Conservation (phyloP, 1,139 yeast species). For the Torulaspora globosa region DNA sequence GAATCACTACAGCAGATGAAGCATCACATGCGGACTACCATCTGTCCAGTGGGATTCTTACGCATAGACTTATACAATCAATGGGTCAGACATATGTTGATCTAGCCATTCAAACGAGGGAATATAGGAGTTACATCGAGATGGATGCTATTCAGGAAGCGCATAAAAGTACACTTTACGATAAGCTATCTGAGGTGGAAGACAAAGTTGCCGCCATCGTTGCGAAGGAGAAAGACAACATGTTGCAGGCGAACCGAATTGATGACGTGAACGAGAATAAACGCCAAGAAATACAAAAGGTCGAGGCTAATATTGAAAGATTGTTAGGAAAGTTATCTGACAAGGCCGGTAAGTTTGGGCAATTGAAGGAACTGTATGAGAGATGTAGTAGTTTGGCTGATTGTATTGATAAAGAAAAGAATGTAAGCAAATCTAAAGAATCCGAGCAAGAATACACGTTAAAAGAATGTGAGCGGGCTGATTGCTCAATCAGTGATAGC, state of each 20-base stretch:
- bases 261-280: slow-evolving; percentile 40
- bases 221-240: slow-evolving; percentile 17
- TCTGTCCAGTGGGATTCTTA: slow-evolving; percentile 40
- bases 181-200: slow-evolving; percentile 23
- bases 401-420: slow-evolving; percentile 41
- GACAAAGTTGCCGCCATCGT: slow-evolving; percentile 21
- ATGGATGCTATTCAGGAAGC: slow-evolving; percentile 25
- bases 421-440: slow-evolving; percentile 40
- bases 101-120: slow-evolving; percentile 31
- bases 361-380: slow-evolving; percentile 27
- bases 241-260: slow-evolving; percentile 25
- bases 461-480: slow-evolving; percentile 60
- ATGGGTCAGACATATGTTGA: slow-evolving; percentile 36
- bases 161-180: slow-evolving; percentile 26
- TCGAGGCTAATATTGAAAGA: slow-evolving; percentile 38
- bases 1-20: slow-evolving; percentile 46
- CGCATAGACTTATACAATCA: slow-evolving; percentile 48
- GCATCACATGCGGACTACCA: slow-evolving; percentile 33
- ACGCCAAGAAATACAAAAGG: slow-evolving; percentile 40
- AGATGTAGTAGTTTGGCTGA: slow-evolving; percentile 43
- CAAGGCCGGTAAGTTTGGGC: slow-evolving; percentile 28
- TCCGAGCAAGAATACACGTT: slow-evolving; percentile 64
- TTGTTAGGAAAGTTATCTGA: slow-evolving; percentile 30
- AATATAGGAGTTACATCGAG: slow-evolving; percentile 30
- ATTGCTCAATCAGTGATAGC: slow-evolving; percentile 52